These are phyloP conservation scores for Solioccasus polychromus DNA, from an alignment of 768 basidiomycete species.

Conservation along the genomic window DNA sequence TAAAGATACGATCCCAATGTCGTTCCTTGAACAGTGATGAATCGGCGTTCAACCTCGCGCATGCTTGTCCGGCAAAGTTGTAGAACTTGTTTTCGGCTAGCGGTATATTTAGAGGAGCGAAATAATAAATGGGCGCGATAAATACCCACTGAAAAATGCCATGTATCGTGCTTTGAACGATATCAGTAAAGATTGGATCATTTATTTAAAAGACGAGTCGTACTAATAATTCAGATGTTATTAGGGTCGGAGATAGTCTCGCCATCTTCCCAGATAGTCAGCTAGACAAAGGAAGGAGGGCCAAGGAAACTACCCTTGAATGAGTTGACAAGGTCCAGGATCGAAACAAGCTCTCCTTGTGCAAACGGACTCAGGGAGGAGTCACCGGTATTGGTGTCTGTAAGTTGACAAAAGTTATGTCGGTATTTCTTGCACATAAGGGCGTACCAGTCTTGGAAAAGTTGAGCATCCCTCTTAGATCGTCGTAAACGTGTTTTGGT, in stretches of 20 bases:
- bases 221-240: background rate
- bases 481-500: background rate
- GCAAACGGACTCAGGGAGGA: background rate
- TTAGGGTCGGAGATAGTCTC: background rate
- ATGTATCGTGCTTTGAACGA: background rate
- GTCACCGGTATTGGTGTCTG: background rate
- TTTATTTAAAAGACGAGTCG: background rate
- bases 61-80: constrained; percentile 37
- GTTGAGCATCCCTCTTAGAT: constrained; percentile 2
- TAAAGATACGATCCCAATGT: no score
- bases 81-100: constrained; percentile 26
- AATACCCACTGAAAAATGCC: background rate
- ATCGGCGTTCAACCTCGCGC: constrained; percentile 32
- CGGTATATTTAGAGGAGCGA: background rate
- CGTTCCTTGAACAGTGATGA: constrained; percentile 20
- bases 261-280: background rate
- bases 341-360: background rate
- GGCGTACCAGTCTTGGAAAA: background rate
- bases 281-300: background rate
- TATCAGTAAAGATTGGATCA: background rate
- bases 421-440: no score
- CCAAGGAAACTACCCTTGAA: background rate
- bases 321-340: background rate
- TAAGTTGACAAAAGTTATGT: no score
- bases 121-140: background rate